These are phyloP conservation scores for Fusarium pseudonygamai DNA, from an alignment of 2,329 filamentous ascomycete species.

Conservation along the genomic window DNA sequence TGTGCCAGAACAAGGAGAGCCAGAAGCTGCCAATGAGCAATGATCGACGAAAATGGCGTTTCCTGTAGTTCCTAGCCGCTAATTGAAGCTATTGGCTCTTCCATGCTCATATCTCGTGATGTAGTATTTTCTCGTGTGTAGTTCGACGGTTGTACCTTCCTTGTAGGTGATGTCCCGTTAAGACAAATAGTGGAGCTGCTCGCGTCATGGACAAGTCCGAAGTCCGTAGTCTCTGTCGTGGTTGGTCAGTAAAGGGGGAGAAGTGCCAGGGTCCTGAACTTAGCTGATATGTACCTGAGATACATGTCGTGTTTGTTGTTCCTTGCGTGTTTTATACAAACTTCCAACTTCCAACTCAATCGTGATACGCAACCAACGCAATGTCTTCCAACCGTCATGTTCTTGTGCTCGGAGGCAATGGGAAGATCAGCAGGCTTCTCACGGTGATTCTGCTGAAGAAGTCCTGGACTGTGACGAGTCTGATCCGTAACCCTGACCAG, in stretches of 20 bases:
- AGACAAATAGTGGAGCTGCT: slow-evolving; percentile 33
- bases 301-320: slow-evolving; percentile 1
- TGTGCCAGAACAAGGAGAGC: not conserved
- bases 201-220: slow-evolving; percentile 35
- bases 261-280: slow-evolving; percentile 18
- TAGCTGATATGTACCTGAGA: not conserved
- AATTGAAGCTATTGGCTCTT: not conserved
- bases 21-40: not conserved
- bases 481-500: slow-evolving; percentile 75
- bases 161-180: not conserved
- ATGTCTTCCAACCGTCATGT: slow-evolving; percentile 53
- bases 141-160: not conserved
- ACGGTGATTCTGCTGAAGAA: slow-evolving; percentile 76
- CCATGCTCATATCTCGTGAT: not conserved
- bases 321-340: slow-evolving; percentile 16
- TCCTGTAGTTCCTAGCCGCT: not conserved
- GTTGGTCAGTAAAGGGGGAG: not conserved
- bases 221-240: slow-evolving; percentile 21
- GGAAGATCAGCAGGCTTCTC: slow-evolving; percentile 75
- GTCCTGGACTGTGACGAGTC: slow-evolving; percentile 76
- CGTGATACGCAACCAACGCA: not conserved
- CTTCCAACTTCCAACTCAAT: not conserved
- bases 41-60: not conserved
- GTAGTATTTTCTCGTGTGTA: not conserved
- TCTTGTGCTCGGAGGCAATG: slow-evolving; percentile 79